Conservation (phyloP, 768 basidiomycete species). For the Rhodotorula toruloides region DNA sequence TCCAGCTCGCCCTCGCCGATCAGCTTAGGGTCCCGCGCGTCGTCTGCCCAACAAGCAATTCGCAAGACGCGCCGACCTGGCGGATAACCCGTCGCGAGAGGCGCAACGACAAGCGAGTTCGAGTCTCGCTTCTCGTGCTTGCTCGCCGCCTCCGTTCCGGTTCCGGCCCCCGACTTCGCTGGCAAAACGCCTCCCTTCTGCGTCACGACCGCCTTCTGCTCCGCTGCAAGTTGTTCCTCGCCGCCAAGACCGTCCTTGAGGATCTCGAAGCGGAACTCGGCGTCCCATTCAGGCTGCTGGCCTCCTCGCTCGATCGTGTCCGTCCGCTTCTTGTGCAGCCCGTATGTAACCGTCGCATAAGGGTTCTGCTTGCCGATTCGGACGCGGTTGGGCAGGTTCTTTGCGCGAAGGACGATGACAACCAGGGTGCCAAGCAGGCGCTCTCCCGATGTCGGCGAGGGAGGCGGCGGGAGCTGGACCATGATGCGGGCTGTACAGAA, state of each 20-base stretch:
- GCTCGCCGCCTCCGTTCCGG: constrained; percentile 5
- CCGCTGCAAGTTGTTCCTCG: constrained; percentile 50
- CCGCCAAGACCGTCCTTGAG: constrained; percentile 11
- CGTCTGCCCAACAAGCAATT: constrained; percentile 74
- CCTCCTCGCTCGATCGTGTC: constrained; percentile 76
- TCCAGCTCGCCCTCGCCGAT: constrained; percentile 72
- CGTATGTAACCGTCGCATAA: constrained; percentile 64
- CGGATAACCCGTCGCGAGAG: constrained; percentile 36
- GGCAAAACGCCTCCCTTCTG: constrained; percentile 54
- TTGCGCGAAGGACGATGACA: constrained; percentile 67
- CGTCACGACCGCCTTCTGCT: constrained; percentile 37
- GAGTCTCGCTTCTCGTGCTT: constrained; percentile 38
- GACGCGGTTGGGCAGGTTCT: constrained; percentile 53
- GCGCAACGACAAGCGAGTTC: constrained; percentile 40
- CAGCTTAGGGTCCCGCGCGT: constrained; percentile 68
- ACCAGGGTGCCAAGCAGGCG: constrained; percentile 69
- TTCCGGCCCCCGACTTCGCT: constrained; percentile 44
- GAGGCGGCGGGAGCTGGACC: constrained; percentile 2
- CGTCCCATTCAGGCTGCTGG: constrained; percentile 90
- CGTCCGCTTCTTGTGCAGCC: constrained; percentile 63
- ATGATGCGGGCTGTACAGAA: not conserved
- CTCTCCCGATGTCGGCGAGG: constrained; percentile 7
- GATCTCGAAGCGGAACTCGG: constrained; percentile 76
- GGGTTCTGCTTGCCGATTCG: constrained; percentile 83
- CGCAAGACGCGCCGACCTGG: constrained; percentile 54